Base-by-base conservation (phyloP, 2,329 filamentous ascomycete genomes). In the Zelopaecilomyces penicillatus region DNA sequence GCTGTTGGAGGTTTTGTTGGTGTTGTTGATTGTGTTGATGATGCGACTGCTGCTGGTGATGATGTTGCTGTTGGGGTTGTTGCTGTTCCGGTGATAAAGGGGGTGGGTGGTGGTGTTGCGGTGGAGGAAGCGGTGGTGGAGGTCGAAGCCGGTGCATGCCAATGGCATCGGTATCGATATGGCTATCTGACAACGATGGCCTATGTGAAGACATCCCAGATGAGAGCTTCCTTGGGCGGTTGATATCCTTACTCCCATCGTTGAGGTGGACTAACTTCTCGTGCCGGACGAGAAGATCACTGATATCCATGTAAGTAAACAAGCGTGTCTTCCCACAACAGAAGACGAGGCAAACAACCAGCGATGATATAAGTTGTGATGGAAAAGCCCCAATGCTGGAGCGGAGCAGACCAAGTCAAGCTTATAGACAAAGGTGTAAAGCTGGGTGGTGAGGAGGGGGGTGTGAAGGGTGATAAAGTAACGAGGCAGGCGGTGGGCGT, bases 231-330 rank as follows among this genome's bases (percentile, higher is more conserved):
- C 75, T 67, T 28, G 68, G 67, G 43, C 74, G 67, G 54, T 56
- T 65, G 50, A 64, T 69, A 55, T 80, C 75, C 53, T 76, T 78
- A 60, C 65, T 73, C 52, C 70, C 72, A 60, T 80, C 75, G 63
- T 76, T 80, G 57, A 79, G 70, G 58, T 82, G 78, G 54, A 80
- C 76, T 53, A 81, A 74, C 64, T 80, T 81, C 64, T 80, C 75
- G 64, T 82, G 78, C 51, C 78, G 71, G 50, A 79, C 75, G 53
- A 82, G 70, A 49, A 82, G 71, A 60, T 81, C 78, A 53, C 77
- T 81, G 65, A 76, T 78, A 65, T 79, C 70, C 75, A 78, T 79
- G 67, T 75, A 74, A 78, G 74, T 52, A 59, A 33, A 29, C 43
- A 34, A 9, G 32, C 12, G 8, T 34, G 32, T 34, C 12, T 34